Evolutionary conservation across 2,329 filamentous ascomycete genomes (phyloP).

Genomic region (Apiospora phragmitis): DNA sequence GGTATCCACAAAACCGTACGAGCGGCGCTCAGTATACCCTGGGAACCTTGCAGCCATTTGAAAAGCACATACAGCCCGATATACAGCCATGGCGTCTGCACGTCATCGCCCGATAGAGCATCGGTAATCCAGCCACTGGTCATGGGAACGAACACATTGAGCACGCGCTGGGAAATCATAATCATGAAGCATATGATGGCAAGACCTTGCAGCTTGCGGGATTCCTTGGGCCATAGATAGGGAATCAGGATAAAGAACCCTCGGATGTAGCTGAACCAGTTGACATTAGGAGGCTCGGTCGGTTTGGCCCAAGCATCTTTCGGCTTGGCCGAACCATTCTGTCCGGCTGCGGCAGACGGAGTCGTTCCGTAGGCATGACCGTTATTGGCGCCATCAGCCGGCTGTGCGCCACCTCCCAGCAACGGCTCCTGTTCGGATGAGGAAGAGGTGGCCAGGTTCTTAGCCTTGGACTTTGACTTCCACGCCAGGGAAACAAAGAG

Average conservation of each 20-base stretch:
- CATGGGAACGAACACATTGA: slow-evolving; percentile 45
- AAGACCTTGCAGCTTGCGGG: slow-evolving; percentile 38
- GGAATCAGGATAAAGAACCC: slow-evolving; percentile 47
- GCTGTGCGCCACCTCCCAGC: not conserved
- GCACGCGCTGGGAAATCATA: slow-evolving; percentile 41
- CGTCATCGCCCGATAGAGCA: slow-evolving; percentile 38
- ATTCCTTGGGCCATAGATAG: slow-evolving; percentile 48
- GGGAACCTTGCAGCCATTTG: slow-evolving; percentile 46
- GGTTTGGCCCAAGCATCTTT: slow-evolving; percentile 24
- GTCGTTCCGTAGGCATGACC: slow-evolving; percentile 5
- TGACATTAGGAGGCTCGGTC: slow-evolving; percentile 30
- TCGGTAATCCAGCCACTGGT: slow-evolving; percentile 44
- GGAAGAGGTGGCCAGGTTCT: not conserved
- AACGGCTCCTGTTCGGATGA: slow-evolving; percentile 2
- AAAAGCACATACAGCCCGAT: slow-evolving; percentile 45
- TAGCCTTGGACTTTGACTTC: not conserved
- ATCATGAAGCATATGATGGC: slow-evolving; percentile 43
- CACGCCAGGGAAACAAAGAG: not conserved
- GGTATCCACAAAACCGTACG: slow-evolving; percentile 50
- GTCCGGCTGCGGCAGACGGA: slow-evolving; percentile 22
- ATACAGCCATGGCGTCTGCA: slow-evolving; percentile 29
- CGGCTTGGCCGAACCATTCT: slow-evolving; percentile 15
- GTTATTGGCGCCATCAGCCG: not conserved
- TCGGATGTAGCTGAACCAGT: slow-evolving; percentile 47
- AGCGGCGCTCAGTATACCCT: slow-evolving; percentile 43